These are phyloP conservation scores for Phaeolepiota aurea DNA, from an alignment of 768 basidiomycete species.

Conservation along the genomic window DNA sequence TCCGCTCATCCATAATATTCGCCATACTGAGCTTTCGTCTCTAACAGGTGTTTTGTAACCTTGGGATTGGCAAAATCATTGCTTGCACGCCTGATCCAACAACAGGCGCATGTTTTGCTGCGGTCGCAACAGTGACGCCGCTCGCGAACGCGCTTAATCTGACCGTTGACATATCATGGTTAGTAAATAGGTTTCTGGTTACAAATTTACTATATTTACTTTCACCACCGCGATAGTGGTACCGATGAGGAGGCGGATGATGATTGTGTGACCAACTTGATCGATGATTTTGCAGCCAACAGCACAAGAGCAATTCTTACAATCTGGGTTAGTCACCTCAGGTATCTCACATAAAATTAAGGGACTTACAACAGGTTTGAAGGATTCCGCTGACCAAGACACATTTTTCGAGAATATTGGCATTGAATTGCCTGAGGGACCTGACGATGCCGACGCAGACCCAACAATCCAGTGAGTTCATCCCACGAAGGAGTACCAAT, in stretches of 20 bases:
- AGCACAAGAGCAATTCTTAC: slow-evolving; percentile 15
- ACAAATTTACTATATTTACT: neutral
- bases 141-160: slow-evolving; percentile 12
- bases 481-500: neutral
- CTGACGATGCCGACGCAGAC: slow-evolving; percentile 12
- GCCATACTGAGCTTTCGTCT: neutral
- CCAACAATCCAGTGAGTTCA: slow-evolving; percentile 11
- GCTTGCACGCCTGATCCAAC: slow-evolving; percentile 15
- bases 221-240: slow-evolving; percentile 6
- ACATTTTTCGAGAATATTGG: slow-evolving; percentile 14
- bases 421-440: slow-evolving; percentile 11
- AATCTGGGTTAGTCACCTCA: slow-evolving; percentile 12
- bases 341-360: neutral
- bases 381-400: slow-evolving; percentile 13
- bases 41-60: slow-evolving; percentile 8
- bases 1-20: neutral
- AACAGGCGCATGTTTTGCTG: slow-evolving; percentile 11
- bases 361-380: neutral
- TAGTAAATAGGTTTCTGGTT: neutral
- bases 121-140: slow-evolving; percentile 13
- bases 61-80: slow-evolving; percentile 13
- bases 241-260: slow-evolving; percentile 14
- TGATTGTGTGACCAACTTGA: slow-evolving; percentile 14
- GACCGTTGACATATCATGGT: slow-evolving; percentile 15
- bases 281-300: slow-evolving; percentile 12